Evolutionary conservation across 2,329 filamentous ascomycete species (phyloP).

Genomic region (Diplodia corticola): DNA sequence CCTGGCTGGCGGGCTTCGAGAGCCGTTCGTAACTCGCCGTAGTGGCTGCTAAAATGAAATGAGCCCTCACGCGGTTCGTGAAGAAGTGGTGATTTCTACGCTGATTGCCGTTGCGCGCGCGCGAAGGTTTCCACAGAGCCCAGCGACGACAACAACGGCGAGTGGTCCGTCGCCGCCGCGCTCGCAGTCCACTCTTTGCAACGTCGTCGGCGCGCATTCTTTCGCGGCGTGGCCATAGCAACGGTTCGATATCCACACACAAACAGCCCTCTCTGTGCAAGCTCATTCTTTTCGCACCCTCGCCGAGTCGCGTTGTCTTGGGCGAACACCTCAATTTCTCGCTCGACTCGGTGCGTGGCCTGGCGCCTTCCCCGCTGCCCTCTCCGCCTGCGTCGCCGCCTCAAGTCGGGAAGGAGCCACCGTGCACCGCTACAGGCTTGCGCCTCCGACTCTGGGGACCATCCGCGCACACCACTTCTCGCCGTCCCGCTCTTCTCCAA

Average conservation of each 20-base stretch:
- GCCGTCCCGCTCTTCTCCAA: neutral
- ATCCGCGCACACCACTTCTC: neutral
- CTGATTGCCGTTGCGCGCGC: neutral
- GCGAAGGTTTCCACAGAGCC: neutral
- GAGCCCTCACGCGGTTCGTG: neutral
- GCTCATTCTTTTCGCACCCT: constrained; percentile 17
- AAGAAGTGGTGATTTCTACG: neutral
- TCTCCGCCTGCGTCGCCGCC: neutral
- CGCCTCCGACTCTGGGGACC: neutral
- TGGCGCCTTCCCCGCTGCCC: neutral
- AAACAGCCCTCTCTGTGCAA: constrained; percentile 16
- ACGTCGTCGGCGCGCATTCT: constrained; percentile 9
- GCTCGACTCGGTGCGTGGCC: neutral
- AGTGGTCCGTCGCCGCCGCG: neutral
- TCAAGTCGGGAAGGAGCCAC: constrained; percentile 4
- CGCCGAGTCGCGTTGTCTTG: constrained; percentile 18
- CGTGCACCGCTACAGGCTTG: neutral
- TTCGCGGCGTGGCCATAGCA: neutral
- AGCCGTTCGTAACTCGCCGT: neutral
- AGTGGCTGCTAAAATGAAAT: neutral
- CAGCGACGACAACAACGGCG: neutral
- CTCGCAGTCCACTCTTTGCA: neutral
- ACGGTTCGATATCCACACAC: neutral
- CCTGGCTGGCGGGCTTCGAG: neutral
- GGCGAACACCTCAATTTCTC: constrained; percentile 1